A percentile compares a stretch with the other conserved stretches of the same genome.
Conservation (phyloP, 106 monocot genomes). For the Xerophyta viscosa region DNA sequence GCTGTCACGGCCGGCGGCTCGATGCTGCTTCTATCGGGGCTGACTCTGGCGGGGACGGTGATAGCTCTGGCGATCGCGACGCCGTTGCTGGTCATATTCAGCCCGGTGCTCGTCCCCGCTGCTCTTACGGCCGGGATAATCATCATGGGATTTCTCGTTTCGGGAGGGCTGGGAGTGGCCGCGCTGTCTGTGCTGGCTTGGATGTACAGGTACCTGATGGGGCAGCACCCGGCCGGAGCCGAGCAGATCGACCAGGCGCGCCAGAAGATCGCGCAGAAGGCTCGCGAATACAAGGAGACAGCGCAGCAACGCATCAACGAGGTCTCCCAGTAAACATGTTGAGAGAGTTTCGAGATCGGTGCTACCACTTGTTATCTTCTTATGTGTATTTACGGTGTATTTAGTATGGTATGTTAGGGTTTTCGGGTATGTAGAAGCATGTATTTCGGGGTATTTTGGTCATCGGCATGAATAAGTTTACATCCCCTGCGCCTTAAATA, state of each 20-base stretch:
- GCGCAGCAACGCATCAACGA: not conserved
- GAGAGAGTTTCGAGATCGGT: too few species aligned
- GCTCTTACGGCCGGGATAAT: not conserved
- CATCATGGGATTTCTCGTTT: not conserved
- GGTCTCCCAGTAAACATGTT: not conserved
- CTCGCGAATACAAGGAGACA: not conserved
- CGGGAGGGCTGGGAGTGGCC: slow-evolving; percentile 13
- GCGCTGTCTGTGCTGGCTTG: slow-evolving; percentile 9
- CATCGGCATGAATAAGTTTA: too few species aligned
- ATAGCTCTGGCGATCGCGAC: slow-evolving; percentile 5
- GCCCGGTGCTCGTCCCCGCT: slow-evolving; percentile 17
- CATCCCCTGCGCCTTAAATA: too few species aligned
- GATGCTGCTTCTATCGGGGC: slow-evolving; percentile 3
- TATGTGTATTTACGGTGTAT: too few species aligned
- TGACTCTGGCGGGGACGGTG: slow-evolving; percentile 10
- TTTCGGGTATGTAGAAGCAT: too few species aligned
- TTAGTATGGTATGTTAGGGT: too few species aligned
- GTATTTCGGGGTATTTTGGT: too few species aligned
- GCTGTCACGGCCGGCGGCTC: slow-evolving; percentile 1
- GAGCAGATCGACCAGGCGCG: slow-evolving; percentile 9
- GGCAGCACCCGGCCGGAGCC: slow-evolving; percentile 8
- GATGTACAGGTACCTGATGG: slow-evolving; percentile 9
- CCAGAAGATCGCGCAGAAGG: not conserved
- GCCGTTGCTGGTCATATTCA: slow-evolving; percentile 12
- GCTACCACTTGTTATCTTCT: too few species aligned